A percentile compares a stretch with the other conserved stretches of the same genome.
Conservation (phyloP, 1,284 basidiomycete species). For the Fomes fomentarius region DNA sequence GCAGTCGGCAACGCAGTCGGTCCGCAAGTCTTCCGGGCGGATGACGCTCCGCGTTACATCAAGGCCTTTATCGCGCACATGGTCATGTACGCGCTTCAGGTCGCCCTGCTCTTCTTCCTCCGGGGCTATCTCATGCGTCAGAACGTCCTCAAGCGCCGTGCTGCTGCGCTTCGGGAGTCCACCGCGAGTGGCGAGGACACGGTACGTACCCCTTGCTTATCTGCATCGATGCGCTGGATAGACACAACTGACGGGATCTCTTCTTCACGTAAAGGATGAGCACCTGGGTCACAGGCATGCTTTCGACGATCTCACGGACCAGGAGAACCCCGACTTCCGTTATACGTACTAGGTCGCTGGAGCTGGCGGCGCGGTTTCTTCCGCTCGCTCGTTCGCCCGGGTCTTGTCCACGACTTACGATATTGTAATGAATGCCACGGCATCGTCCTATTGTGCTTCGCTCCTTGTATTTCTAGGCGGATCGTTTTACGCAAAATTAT, state of each 20-base stretch:
- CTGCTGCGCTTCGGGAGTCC: slow-evolving; percentile 33
- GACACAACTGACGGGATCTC: background rate
- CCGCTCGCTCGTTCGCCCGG: background rate
- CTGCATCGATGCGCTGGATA: background rate
- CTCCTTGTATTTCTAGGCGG: slow-evolving; percentile 1
- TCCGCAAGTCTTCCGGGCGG: slow-evolving; percentile 51
- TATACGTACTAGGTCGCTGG: slow-evolving; percentile 27
- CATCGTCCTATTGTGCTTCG: background rate
- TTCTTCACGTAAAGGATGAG: slow-evolving; percentile 35
- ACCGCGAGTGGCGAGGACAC: slow-evolving; percentile 32
- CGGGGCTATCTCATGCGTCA: slow-evolving; percentile 39
- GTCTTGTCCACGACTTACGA: background rate
- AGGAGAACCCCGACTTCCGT: slow-evolving; percentile 48
- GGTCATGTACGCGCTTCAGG: slow-evolving; percentile 50
- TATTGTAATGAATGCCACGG: background rate
- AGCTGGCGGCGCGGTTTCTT: too few species aligned
- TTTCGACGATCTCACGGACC: slow-evolving; percentile 53
- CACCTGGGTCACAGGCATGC: slow-evolving; percentile 45
- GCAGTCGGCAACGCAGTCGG: slow-evolving; percentile 53
- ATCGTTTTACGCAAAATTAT: background rate
- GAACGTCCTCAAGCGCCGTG: slow-evolving; percentile 48
- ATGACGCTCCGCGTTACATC: slow-evolving; percentile 51
- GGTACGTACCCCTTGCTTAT: slow-evolving; percentile 19
- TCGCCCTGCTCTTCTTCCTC: slow-evolving; percentile 44
- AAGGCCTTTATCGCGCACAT: slow-evolving; percentile 54